Conservation (phyloP, 2,329 filamentous ascomycete genomes). For the Fusarium buharicum region DNA sequence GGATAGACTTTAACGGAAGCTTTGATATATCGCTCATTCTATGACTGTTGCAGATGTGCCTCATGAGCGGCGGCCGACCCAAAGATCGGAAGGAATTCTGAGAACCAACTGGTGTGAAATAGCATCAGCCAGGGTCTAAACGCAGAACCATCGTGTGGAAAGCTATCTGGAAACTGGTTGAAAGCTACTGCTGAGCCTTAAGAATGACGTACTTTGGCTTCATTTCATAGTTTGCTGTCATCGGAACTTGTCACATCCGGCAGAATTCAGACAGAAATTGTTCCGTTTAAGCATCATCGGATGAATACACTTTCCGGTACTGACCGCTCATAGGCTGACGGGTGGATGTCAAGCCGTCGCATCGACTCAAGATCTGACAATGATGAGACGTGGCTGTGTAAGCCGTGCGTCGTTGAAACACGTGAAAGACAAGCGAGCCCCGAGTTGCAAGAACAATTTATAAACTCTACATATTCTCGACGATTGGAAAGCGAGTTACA, state of each 20-base stretch:
- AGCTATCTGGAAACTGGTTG: too few relatives aligned
- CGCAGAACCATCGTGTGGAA: too few relatives aligned
- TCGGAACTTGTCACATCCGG: not conserved
- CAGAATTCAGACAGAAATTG: not conserved
- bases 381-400: constrained; percentile 12
- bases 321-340: constrained; percentile 1
- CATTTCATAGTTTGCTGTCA: not conserved
- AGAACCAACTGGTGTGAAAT: too few relatives aligned
- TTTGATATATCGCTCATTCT: too few relatives aligned
- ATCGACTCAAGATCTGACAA: not conserved
- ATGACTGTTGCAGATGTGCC: too few relatives aligned
- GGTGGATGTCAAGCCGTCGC: constrained; percentile 9
- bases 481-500: too few relatives aligned
- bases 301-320: not conserved
- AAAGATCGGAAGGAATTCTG: too few relatives aligned
- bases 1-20: too few relatives aligned
- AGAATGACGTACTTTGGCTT: not conserved
- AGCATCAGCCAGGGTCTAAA: too few relatives aligned
- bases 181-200: not conserved
- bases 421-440: constrained; percentile 7
- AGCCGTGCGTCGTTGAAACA: constrained; percentile 28
- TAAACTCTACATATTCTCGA: too few relatives aligned
- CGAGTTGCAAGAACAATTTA: not conserved
- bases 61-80: too few relatives aligned
- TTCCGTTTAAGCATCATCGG: not conserved